phyloP scores from a whole-genome alignment of 2,329 filamentous ascomycete genomes.

The Phialemonium atrogriseum region DNA sequence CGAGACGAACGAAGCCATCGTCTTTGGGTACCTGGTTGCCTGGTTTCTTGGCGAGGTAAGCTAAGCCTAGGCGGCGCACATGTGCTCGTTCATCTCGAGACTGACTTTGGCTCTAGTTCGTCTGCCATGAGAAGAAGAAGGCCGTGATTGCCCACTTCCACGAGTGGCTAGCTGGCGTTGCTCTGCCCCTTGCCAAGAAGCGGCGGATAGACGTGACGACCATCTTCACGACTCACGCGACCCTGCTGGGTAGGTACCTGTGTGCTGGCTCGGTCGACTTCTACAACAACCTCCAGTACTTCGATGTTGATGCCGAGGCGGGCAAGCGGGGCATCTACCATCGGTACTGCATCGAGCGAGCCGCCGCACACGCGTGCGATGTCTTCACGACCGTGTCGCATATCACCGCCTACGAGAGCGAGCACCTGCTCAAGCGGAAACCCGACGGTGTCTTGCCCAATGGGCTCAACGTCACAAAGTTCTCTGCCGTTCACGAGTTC shows the following conservation, averaged over 20 bases:
- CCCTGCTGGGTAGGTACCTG: slow-evolving; percentile 87
- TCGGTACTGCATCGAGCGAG: slow-evolving; percentile 94
- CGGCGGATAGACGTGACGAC: slow-evolving; percentile 93
- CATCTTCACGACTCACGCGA: slow-evolving; percentile 97
- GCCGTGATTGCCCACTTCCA: slow-evolving; percentile 98
- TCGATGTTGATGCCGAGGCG: slow-evolving; percentile 93
- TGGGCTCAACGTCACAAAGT: slow-evolving; percentile 96
- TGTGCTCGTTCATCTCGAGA: slow-evolving; percentile 8
- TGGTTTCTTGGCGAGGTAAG: slow-evolving; percentile 96
- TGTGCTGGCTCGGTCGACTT: slow-evolving; percentile 97
- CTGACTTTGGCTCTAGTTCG: slow-evolving; percentile 52
- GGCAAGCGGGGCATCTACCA: slow-evolving; percentile 98
- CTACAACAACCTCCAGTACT: slow-evolving; percentile 97
- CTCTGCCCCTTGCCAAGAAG: slow-evolving; percentile 84
- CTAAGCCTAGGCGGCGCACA: slow-evolving; percentile 5
- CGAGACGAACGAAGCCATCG: slow-evolving; percentile 95
- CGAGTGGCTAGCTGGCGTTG: slow-evolving; percentile 95
- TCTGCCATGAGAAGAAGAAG: slow-evolving; percentile 82
- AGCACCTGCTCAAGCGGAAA: slow-evolving; percentile 95
- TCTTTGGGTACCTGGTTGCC: slow-evolving; percentile 93
- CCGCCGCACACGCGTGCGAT: slow-evolving; percentile 82
- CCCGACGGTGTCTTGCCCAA: slow-evolving; percentile 95
- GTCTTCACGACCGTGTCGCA: slow-evolving; percentile 99
- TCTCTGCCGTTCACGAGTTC: slow-evolving; percentile 97
- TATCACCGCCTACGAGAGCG: slow-evolving; percentile 96